These are phyloP conservation scores for Aspergillus nanangensis DNA, from an alignment of 495 filamentous ascomycete species.

Conservation along the genomic window DNA sequence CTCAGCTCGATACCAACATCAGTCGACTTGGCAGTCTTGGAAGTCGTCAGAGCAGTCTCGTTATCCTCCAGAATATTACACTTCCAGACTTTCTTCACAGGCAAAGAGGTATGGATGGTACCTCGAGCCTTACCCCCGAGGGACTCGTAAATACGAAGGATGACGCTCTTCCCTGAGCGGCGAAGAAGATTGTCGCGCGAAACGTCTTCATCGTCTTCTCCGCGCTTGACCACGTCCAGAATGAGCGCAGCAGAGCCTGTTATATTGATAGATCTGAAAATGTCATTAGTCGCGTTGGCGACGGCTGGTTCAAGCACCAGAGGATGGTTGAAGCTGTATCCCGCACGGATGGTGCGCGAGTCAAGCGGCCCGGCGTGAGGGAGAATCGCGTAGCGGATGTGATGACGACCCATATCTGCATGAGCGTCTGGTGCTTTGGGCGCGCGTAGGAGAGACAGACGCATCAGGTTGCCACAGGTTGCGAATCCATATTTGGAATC, in stretches of 20 bases:
- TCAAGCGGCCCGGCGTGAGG: conserved; percentile 74
- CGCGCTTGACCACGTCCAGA: conserved; percentile 83
- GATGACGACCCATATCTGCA: conserved; percentile 92
- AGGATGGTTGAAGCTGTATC: conserved; percentile 86
- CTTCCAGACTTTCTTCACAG: conserved; percentile 72
- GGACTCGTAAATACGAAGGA: conserved; percentile 84
- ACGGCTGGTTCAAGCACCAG: conserved; percentile 44
- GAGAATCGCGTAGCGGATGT: conserved; percentile 85
- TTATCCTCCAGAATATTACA: conserved; percentile 67
- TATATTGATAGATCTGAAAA: conserved; percentile 51
- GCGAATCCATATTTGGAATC: conserved; percentile 98
- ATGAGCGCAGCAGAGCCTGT: conserved; percentile 58
- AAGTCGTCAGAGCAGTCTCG: conserved; percentile 46
- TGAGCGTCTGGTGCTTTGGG: conserved; percentile 96
- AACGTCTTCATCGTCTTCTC: conserved; percentile 92
- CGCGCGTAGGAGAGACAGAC: conserved; percentile 79
- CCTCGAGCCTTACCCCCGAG: conserved; percentile 78
- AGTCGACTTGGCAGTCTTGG: conserved; percentile 36
- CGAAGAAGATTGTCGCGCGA: conserved; percentile 62
- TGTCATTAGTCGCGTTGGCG: conserved; percentile 9
- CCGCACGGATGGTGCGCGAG: conserved; percentile 71
- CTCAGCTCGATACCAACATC: conserved; percentile 62
- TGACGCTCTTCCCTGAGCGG: conserved; percentile 69
- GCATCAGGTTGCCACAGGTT: conserved; percentile 86
- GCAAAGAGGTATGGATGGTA: conserved; percentile 57